Conservation (phyloP, 2,329 filamentous ascomycete species). For the Clarireedia monteithiana region DNA sequence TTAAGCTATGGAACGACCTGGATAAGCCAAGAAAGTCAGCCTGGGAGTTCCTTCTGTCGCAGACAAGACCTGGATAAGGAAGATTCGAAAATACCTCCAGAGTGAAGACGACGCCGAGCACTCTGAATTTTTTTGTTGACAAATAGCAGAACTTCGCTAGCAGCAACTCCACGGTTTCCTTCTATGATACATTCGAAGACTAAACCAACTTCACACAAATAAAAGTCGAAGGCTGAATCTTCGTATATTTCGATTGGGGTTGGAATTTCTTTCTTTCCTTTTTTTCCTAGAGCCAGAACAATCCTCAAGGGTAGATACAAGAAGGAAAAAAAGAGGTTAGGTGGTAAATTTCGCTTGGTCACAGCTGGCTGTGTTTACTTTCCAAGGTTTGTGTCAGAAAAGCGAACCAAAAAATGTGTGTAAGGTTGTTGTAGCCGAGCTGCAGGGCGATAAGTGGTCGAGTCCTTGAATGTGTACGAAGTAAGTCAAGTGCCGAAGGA, state of each 20-base stretch:
- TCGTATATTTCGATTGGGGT: neutral
- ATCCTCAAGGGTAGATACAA: neutral
- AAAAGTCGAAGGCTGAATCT: neutral
- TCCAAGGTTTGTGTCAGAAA: neutral
- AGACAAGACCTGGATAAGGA: neutral
- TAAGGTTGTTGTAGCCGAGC: neutral
- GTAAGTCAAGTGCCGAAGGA: neutral
- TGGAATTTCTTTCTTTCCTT: neutral
- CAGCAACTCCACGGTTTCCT: neutral
- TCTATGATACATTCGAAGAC: neutral
- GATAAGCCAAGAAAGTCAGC: neutral
- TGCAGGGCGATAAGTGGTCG: slow-evolving; percentile 10
- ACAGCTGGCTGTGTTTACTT: neutral
- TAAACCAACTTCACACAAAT: neutral
- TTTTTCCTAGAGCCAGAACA: neutral
- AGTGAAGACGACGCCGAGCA: neutral
- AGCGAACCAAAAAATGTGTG: neutral
- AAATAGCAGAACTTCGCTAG: neutral
- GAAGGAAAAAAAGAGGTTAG: neutral
- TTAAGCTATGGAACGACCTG: neutral
- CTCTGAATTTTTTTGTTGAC: neutral
- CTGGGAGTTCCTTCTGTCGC: neutral
- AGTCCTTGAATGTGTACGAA: neutral
- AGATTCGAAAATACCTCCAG: neutral
- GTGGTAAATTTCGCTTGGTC: neutral